Evolutionary conservation across 768 basidiomycete species (phyloP).

Genomic region (Phlebiopsis flavidoalba): DNA sequence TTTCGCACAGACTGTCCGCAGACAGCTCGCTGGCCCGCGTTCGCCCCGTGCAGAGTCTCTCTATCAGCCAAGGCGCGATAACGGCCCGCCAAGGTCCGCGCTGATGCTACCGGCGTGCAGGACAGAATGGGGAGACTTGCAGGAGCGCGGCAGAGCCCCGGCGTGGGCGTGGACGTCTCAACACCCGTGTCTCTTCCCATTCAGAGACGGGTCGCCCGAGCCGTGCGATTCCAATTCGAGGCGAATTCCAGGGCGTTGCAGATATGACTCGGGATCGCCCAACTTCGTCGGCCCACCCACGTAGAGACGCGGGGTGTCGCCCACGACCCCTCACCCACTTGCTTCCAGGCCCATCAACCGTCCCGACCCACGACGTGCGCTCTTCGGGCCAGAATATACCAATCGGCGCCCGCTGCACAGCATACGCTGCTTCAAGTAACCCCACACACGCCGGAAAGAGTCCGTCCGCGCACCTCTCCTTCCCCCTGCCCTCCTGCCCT

Average conservation of each 20-base stretch:
- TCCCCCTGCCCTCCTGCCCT: constrained; percentile 14
- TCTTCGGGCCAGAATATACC: constrained; percentile 10
- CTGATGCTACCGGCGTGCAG: background rate
- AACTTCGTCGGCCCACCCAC: constrained; percentile 9
- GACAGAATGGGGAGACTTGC: background rate
- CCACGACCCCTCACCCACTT: constrained; percentile 9
- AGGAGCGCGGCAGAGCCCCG: background rate
- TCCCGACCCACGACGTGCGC: constrained; percentile 17
- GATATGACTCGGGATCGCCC: constrained; percentile 15
- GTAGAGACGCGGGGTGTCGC: constrained; percentile 10
- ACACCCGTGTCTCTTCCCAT: constrained; percentile 5
- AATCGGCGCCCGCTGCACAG: constrained; percentile 13
- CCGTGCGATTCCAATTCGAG: constrained; percentile 16
- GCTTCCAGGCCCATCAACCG: constrained; percentile 23
- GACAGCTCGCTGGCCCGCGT: constrained; percentile 2
- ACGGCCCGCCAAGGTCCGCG: constrained; percentile 3
- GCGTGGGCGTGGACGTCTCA: constrained; percentile 8
- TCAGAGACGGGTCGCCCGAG: constrained; percentile 6
- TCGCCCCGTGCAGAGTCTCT: background rate
- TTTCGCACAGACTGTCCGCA: constrained; percentile 12
- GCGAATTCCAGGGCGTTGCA: background rate
- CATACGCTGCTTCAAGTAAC: constrained; percentile 19
- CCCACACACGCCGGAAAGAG: constrained; percentile 12
- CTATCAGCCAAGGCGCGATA: constrained; percentile 14
- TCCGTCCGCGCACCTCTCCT: constrained; percentile 18